Evolutionary conservation across 495 filamentous ascomycete species (phyloP), one percentile per base, ranked within the genome.

Genomic region (Aspergillus diversus): DNA sequence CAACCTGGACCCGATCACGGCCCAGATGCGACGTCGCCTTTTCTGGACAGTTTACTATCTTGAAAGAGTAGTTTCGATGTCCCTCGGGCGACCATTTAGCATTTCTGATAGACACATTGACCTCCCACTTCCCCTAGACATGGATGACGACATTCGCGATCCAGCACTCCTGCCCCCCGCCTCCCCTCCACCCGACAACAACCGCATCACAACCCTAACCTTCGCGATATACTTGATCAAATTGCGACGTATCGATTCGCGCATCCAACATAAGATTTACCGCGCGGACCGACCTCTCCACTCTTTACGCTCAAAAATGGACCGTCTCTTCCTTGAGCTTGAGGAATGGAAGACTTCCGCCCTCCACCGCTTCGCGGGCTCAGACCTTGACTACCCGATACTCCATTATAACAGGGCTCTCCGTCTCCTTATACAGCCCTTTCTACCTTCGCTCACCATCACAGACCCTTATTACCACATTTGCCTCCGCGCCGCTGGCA

Each of bases 11-110:
- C 75, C 74, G 35, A 80, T 81, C 64, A 78, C 77, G 2, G 75
- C 76, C 5, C 81, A 84, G 54, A 76, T 82, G 72, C 76, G 81
- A 33, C 72, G 81, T 6, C 72, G 81, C 27, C 73, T 85, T 0
- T 85, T 85, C 51, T 85, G 81, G 81, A 83, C 77, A 0, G 80
- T 83, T 0, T 84, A 84, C 63, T 83, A 82, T 49, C 70, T 84
- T 5, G 81, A 84, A 62, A 58, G 81, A 51, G 77, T 80, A 0
- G 78, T 83, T 32, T 81, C 80, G 9, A 78, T 83, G 69, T 82
- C 79, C 5, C 74, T 83, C 12, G 82, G 81, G 5, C 74, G 82
- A 11, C 82, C 82, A 0, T 80, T 81, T 61, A 83, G 80, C 46
- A 81, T 84, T 17, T 76, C 80, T 21, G 81, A 84, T 59, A 73